phyloP scores from a whole-genome alignment of 352 stramenopile species.

The Aphanomyces stellatus region DNA sequence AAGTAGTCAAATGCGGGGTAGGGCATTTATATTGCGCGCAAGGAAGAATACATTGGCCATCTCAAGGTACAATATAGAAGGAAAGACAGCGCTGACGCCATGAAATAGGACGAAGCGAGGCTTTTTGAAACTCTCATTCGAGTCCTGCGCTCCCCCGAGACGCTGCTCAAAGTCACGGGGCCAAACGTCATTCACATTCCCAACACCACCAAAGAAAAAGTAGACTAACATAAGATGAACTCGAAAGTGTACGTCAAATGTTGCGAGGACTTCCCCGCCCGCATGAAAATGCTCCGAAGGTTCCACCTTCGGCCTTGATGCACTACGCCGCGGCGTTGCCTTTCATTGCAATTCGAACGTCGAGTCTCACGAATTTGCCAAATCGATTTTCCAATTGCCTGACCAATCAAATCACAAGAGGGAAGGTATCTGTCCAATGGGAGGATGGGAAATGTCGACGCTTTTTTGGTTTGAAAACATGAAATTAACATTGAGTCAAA shows the following conservation, averaged over 20 bases:
- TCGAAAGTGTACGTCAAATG: neutral
- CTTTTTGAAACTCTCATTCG: constrained; percentile 84
- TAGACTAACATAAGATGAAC: constrained; percentile 35
- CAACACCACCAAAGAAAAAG: constrained; percentile 71
- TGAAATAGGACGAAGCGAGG: constrained; percentile 52
- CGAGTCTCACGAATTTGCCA: too few species aligned
- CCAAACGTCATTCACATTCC: constrained; percentile 83
- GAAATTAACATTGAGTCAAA: too few species aligned
- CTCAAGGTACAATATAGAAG: constrained; percentile 32
- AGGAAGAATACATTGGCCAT: constrained; percentile 78
- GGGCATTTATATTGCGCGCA: constrained; percentile 79
- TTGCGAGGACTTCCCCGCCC: too few species aligned
- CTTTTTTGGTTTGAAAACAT: too few species aligned
- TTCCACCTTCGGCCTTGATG: too few species aligned
- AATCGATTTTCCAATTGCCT: too few species aligned
- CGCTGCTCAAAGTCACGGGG: constrained; percentile 74
- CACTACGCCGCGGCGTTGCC: too few species aligned
- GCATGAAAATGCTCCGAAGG: too few species aligned
- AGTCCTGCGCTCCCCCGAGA: constrained; percentile 76
- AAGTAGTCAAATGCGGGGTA: constrained; percentile 17
- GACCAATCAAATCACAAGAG: too few species aligned
- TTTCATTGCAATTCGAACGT: too few species aligned
- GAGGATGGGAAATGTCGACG: too few species aligned
- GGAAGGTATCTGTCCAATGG: too few species aligned
- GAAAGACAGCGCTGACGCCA: neutral